phyloP scores from a whole-genome alignment of 306 rosid species.

The Pueraria montana region DNA sequence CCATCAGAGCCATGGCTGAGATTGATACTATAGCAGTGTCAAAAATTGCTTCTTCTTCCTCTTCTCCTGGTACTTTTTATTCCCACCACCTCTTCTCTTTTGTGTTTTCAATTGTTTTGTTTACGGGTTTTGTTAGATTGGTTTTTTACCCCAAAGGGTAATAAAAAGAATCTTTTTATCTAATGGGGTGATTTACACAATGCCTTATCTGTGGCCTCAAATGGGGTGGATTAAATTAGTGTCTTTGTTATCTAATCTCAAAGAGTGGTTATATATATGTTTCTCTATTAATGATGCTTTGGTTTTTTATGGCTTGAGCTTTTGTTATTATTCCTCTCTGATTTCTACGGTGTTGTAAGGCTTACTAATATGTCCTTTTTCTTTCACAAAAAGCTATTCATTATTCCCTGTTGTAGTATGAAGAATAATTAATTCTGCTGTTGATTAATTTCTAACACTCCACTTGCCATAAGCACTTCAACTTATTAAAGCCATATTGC shows the following conservation, averaged over 20 bases:
- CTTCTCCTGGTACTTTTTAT: constrained; percentile 57
- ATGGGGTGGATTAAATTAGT: constrained; percentile 57
- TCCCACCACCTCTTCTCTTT: background rate
- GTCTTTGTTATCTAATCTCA: constrained; percentile 55
- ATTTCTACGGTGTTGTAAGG: background rate
- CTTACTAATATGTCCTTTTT: background rate
- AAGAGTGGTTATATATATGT: background rate
- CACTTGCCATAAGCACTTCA: background rate
- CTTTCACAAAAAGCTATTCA: background rate
- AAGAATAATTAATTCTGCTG: constrained; percentile 2
- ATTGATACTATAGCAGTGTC: constrained; percentile 49
- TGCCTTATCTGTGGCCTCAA: background rate
- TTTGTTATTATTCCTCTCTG: background rate
- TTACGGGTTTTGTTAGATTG: background rate
- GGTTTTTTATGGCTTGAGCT: background rate
- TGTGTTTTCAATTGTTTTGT: background rate
- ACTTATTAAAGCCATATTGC: background rate
- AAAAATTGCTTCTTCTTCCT: constrained; percentile 43
- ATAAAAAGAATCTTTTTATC: background rate
- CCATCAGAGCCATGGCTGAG: constrained; percentile 76
- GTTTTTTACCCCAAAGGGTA: background rate
- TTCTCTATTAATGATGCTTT: background rate
- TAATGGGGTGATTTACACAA: background rate
- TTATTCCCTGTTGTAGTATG: background rate
- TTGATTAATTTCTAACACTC: background rate